Base-by-base conservation (phyloP, 805 yeast genomes). In the Metschnikowia chrysomelidarum region DNA sequence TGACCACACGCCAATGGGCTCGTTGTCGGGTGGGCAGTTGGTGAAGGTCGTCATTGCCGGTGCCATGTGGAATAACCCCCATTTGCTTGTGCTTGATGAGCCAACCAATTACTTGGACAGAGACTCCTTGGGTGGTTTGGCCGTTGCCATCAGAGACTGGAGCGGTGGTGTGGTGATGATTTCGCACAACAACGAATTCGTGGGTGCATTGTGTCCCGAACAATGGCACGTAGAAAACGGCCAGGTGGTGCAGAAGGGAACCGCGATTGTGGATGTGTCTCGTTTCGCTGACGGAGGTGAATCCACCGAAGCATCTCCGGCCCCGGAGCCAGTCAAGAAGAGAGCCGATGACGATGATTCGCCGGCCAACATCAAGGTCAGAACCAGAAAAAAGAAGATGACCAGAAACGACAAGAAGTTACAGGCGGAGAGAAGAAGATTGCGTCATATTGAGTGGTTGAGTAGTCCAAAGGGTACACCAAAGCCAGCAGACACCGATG, bases 41-140 rank as follows among this genome's bases (percentile, higher is more conserved):
- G 98, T 91, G 43, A 91, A 91, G 67, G 98, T 91, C 46, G 98
- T 91, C 42, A 91, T 91, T 69, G 98, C 98, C 10, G 98, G 98
- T 67, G 97, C 98, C 47, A 91, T 91, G 93, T 91, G 98, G 98
- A 91, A 93, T 68, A 93, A 91, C 60, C 98, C 98, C 13, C 98
- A 91, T 64, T 76, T 91, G 63, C 76, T 91, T 46, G 98, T 91
- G 27, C 75, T 91, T 43, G 98, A 91, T 66, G 98, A 91, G 76
- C 98, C 98, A 60, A 91, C 98, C 56, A 91, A 91, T 70, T 91
- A 93, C 73, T 73, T 91, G 67, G 98, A 91, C 66, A 83, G 98
- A 73, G 98, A 91, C 62, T 89, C 98, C 17, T 74, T 91, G 44
- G 98, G 98, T 63, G 98, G 97, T 30, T 75, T 91, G 50, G 98